These are phyloP conservation scores for Tremella fuciformis DNA, from an alignment of 768 basidiomycete genomes.

Conservation along the genomic window DNA sequence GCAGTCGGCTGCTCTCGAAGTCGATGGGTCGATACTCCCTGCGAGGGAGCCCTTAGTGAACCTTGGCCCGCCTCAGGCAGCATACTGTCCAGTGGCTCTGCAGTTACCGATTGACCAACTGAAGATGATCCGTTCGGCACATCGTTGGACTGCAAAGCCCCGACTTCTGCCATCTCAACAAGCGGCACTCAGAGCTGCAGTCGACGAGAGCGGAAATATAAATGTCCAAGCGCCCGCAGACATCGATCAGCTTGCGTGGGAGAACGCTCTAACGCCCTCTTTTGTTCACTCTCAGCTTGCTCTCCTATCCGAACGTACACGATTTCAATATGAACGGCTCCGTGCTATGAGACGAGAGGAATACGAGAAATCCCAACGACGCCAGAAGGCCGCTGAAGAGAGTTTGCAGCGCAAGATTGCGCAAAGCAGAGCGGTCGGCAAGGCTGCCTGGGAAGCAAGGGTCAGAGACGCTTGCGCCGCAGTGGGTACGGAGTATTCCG, in stretches of 20 bases:
- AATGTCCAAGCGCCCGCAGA: constrained; percentile 20
- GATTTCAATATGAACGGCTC: background rate
- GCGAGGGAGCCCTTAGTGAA: too few relatives aligned
- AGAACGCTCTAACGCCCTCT: constrained; percentile 19
- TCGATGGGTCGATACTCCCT: constrained; percentile 3
- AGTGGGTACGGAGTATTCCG: constrained; percentile 6
- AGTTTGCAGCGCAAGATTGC: constrained; percentile 28
- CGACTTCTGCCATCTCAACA: constrained; percentile 24
- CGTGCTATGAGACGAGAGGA: background rate
- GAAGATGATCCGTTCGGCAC: constrained; percentile 9
- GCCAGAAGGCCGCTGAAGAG: constrained; percentile 20
- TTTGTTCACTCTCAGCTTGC: constrained; percentile 22
- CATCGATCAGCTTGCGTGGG: constrained; percentile 26
- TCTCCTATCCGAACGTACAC: background rate
- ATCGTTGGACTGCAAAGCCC: constrained; percentile 20
- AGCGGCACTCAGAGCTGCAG: constrained; percentile 23
- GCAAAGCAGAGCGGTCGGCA: constrained; percentile 16
- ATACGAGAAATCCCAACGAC: background rate
- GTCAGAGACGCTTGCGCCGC: constrained; percentile 16
- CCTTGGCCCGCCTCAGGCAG: background rate
- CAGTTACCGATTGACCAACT: constrained; percentile 1
- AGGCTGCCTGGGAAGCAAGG: constrained; percentile 27
- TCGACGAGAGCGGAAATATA: constrained; percentile 11
- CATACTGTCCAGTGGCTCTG: background rate
- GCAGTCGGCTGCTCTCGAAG: constrained; percentile 18